A percentile compares a stretch with the other conserved stretches of the same genome.
These are phyloP conservation scores for Ophiostoma perfectum DNA, from an alignment of 2,329 filamentous ascomycete genomes.

Conservation along the genomic window DNA sequence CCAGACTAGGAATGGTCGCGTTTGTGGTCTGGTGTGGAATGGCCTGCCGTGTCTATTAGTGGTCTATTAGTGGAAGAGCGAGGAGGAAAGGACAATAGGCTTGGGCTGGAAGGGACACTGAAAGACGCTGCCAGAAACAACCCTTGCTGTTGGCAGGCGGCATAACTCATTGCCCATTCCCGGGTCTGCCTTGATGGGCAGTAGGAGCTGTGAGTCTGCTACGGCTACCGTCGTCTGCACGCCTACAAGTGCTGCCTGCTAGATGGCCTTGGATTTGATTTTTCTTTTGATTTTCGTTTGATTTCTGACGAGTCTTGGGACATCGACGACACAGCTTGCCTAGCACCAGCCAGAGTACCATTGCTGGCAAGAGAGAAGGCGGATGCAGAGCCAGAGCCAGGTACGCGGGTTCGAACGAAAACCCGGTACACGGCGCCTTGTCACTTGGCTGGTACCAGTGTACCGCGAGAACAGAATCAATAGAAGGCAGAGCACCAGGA, in stretches of 20 bases:
- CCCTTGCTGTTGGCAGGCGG: slow-evolving; percentile 6
- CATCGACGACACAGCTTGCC: neutral
- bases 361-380: neutral
- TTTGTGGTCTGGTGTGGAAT: slow-evolving; percentile 5
- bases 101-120: neutral
- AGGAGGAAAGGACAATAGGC: neutral
- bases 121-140: neutral
- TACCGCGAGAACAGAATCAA: neutral
- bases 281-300: neutral
- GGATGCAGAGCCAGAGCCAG: neutral
- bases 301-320: no score
- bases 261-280: neutral
- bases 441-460: no score
- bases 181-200: neutral
- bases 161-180: slow-evolving; percentile 10
- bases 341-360: neutral
- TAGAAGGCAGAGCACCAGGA: neutral
- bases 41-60: neutral
- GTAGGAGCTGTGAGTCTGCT: neutral
- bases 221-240: no score
- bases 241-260: neutral
- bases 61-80: neutral
- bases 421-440: neutral
- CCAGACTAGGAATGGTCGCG: slow-evolving; percentile 24
- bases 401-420: neutral